Base-by-base conservation (phyloP, 192 early-diverging fungal species). In the Podila minutissima region DNA sequence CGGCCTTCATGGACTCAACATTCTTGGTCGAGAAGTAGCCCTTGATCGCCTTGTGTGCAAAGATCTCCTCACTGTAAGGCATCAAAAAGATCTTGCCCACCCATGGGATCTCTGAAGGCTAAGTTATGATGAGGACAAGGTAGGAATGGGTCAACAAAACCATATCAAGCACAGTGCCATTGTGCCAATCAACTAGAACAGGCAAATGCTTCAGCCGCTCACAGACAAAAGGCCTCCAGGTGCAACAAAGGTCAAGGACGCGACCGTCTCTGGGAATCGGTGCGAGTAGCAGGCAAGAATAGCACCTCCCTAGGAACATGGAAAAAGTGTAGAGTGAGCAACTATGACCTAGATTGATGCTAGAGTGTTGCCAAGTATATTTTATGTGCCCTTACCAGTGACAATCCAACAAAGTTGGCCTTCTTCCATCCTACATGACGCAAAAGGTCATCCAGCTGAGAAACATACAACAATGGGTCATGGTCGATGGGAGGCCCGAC, bases 361-460 rank as follows among this genome's bases (percentile, higher is more conserved):
- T 55, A 24, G 53, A 53, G 19, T 53, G 32, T 9, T 50, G 38
- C 1, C 22, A 31, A 6, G 11, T 31, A 49, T 26, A 3, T 49
- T 46, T 9, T 4, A 6, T 32, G 32, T n/a, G 2, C 7, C 41
- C 60, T 10, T 82, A 82, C 77, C 28, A 83, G 28, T 0, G 82
- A 83, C 7, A 78, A 28, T 13, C 82, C 82, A 17, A 83, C 71
- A 74, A 83, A 67, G 57, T 83, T 77, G 50, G 70, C 72, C 53
- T 69, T 55, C 9, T 32, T 53, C 70, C 73, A 83, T 7, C 64
- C 71, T 28, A 83, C 64, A 62, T 78, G 67, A n/a, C 69, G 24
- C 28, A 83, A 64, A n/a, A 83, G 51, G 6, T 71, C 66, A 10
- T 62, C 20, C 55, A 83, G 37, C 41, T 83, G 82, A 41, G 69